Percentiles rank a stretch among this genome's conserved stretches.
Evolutionary conservation across 2,329 filamentous ascomycete genomes (phyloP).

Genomic region (Penicillium occitanis): DNA sequence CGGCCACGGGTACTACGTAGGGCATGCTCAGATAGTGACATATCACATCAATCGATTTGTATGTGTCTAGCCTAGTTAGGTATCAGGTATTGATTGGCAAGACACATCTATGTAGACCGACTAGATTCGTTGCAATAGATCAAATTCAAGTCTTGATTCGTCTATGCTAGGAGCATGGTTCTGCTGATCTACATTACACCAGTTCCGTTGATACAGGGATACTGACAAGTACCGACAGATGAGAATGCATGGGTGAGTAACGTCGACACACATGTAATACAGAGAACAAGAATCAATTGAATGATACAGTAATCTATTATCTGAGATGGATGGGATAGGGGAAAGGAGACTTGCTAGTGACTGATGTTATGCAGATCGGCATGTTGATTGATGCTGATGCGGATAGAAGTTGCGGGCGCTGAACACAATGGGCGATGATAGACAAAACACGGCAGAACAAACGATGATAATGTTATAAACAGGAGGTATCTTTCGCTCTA

Average conservation of each 20-base stretch:
- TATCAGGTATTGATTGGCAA: not conserved
- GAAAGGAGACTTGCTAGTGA: not conserved
- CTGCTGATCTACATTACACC: not conserved
- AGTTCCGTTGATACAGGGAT: not conserved
- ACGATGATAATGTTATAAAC: slow-evolving; percentile 18
- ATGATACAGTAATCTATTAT: not conserved
- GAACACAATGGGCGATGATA: not conserved
- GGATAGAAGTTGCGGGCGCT: not conserved
- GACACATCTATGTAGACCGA: not conserved
- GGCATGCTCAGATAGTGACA: not conserved
- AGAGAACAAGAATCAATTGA: not conserved
- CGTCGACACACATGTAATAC: not conserved
- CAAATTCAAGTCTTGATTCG: not conserved
- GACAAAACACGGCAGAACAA: not conserved
- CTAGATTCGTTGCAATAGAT: not conserved
- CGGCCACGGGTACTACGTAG: not conserved
- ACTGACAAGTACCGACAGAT: not conserved
- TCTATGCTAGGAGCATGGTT: not conserved
- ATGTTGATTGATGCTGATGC: slow-evolving; percentile 2
- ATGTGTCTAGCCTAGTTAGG: not conserved
- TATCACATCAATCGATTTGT: not conserved
- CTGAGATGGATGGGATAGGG: not conserved
- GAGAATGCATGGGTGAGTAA: not conserved
- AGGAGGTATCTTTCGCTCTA: slow-evolving; percentile 21
- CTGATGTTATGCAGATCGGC: not conserved